Conservation (phyloP, 202 grass and related monocot genomes). For the Eragrostis tef region DNA sequence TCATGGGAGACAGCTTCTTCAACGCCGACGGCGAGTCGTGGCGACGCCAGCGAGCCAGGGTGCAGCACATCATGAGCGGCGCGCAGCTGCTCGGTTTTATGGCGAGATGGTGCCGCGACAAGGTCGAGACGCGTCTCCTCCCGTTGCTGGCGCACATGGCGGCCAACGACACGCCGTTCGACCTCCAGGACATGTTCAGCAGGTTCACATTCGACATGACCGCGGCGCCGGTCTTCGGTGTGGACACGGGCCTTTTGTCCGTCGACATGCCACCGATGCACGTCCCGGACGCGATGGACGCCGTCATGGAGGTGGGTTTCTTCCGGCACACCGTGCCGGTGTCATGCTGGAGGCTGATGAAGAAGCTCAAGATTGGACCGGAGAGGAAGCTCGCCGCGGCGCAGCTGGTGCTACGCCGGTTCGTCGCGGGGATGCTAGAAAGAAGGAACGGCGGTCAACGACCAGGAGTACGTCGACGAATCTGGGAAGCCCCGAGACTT, state of each 20-base stretch:
- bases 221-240: background rate
- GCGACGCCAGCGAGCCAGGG: conserved; percentile 29
- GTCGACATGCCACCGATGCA: conserved; percentile 25
- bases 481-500: background rate
- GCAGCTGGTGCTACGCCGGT: conserved; percentile 8
- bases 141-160: conserved; percentile 20
- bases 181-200: conserved; percentile 44
- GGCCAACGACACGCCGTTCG: background rate
- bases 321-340: conserved; percentile 32
- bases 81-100: conserved; percentile 19
- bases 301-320: conserved; percentile 17
- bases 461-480: background rate
- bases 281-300: conserved; percentile 37
- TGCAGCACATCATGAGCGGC: background rate
- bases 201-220: background rate
- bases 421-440: conserved; percentile 23
- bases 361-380: conserved; percentile 9
- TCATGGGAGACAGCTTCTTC: conserved; percentile 43
- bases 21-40: conserved; percentile 45
- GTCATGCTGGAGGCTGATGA: conserved; percentile 37
- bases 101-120: conserved; percentile 17
- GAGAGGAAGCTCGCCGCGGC: conserved; percentile 39
- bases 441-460: background rate
- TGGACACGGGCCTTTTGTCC: background rate
- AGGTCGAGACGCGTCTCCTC: conserved; percentile 47